Base-by-base conservation (phyloP, 345 rosid genomes). In the Lepidium aucheri region DNA sequence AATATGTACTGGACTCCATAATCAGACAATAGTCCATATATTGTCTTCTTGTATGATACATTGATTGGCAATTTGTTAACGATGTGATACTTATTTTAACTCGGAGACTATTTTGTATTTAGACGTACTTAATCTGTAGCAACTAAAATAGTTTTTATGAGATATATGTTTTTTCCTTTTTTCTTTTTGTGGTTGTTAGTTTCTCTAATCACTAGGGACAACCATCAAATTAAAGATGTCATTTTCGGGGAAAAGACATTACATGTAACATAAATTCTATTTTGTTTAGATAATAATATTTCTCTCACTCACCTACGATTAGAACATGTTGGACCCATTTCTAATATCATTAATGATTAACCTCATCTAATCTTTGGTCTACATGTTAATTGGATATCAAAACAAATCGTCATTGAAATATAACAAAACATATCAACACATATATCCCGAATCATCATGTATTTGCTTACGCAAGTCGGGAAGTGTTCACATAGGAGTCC, bases 101-200 rank as follows among this genome's bases (percentile, higher is more conserved):
- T 52, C 8, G 39, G 12, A 55, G 9, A 67, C 14, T 14, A 35
- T 33, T 33, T 52, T 6, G 3, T 60, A 14, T 7, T 34, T 35
- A 35, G 12, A 61, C 24, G 4, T 24, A 44, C n/a, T 28, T 53
- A 53, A n/a, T 26, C 33, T 32, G 18, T 47, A 16, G 38, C 56
- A 38, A 15, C n/a, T 16, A 57, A 40, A 24, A 36, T 38, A 22
- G 17, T 36, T 70, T 44, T 8, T 36, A 36, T 36, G 50, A 45
- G 32, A 28, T 28, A 28, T 45, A 16, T 45, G 9, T 5, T 36
- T 12, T 14, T 6, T n/a, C n/a, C n/a, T n/a, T n/a, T n/a, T n/a
- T n/a, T n/a, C n/a, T 58, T 41, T 63, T 0, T 61, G 63, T 36
- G 68, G 63, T 42, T 53, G 74, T 45, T 61, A 53, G 68, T 11